Evolutionary conservation across 768 basidiomycete genomes (phyloP), one percentile per base, ranked within the genome.

Genomic region (Podaxis pistillaris): DNA sequence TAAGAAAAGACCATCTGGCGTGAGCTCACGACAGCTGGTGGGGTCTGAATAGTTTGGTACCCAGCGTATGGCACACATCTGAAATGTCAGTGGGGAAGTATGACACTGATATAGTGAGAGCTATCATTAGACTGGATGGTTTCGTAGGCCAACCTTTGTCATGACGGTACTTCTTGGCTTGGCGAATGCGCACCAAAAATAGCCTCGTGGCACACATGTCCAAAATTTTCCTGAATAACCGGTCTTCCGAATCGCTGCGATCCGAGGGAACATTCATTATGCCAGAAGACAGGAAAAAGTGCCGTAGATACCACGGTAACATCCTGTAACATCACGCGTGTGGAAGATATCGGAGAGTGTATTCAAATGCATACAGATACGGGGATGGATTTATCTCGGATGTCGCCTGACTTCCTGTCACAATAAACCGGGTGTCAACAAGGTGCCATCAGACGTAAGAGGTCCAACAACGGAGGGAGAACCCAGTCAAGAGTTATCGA

Each of bases 121-220:
- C 26, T 54, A 60, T 53, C 51, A 60, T 53, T 54, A 54, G 51
- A 28, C 13, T 44, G 51, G 24, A 40, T 44, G 50, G 28, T 60
- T 60, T 30, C 50, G 28, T 4, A 26, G 17, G 44, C 33, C 33
- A 33, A 15, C 15, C 26, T 53, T 60, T 60, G n/a, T 38, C 59
- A 53, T 41, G 19, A 52, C 22, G 22, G 41, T n/a, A 44, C 41
- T 62, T 62, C 53, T 49, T 33, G 22, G 60, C 60, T 55, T 62
- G 53, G 60, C 60, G 47, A 19, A n/a, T 12, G 19, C 4, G 15
- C 30, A 6, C 41, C 47, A 38, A 47, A 56, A 55, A 33, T 60
- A 58, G n/a, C 44, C 33, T 46, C 19, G 19, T 22, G 7, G 2
- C 44, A n/a, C 9, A 46, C 7, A 8, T 8, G 8, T 19, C 44